Percentiles rank a stretch among this genome's conserved stretches.
These are phyloP conservation scores for Chloris gayana DNA, from an alignment of 176 grass and related monocot genomes.

Conservation along the genomic window DNA sequence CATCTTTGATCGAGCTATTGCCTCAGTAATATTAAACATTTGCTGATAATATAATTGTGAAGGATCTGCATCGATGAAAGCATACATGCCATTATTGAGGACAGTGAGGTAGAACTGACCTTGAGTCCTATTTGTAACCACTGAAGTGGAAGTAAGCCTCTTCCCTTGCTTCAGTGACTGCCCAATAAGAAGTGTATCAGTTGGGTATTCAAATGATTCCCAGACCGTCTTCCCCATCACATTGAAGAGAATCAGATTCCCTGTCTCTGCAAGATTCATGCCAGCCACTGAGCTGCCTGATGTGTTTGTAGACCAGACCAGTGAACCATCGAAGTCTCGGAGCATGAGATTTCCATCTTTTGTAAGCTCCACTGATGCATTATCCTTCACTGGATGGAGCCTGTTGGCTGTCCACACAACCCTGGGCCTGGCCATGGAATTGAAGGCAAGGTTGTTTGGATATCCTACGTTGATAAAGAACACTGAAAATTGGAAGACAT, in stretches of 20 bases:
- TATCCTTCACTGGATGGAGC: conserved; percentile 42
- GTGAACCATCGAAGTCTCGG: conserved; percentile 36
- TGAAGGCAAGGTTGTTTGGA: not conserved
- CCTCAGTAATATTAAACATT: conserved; percentile 38
- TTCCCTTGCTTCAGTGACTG: conserved; percentile 61
- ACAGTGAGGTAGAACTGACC: conserved; percentile 62
- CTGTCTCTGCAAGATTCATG: conserved; percentile 49
- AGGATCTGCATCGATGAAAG: conserved; percentile 43
- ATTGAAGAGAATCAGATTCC: conserved; percentile 67
- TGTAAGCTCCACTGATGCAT: conserved; percentile 47
- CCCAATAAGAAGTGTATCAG: conserved; percentile 56
- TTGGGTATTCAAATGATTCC: conserved; percentile 65
- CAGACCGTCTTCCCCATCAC: conserved; percentile 44
- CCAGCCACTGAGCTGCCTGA: conserved; percentile 32
- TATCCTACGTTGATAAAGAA: conserved; percentile 34
- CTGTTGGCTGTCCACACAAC: conserved; percentile 67
- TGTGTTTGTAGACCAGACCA: conserved; percentile 60
- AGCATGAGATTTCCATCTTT: conserved; percentile 54
- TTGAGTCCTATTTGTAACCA: conserved; percentile 39
- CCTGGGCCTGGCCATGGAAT: conserved; percentile 1
- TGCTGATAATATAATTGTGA: conserved; percentile 46
- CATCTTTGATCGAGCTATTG: conserved; percentile 37
- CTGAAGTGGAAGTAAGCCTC: conserved; percentile 44
- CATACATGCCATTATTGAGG: conserved; percentile 44
- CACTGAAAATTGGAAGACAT: conserved; percentile 54